Conservation (phyloP, 2,329 filamentous ascomycete species). For the Colletotrichum brevisporum region DNA sequence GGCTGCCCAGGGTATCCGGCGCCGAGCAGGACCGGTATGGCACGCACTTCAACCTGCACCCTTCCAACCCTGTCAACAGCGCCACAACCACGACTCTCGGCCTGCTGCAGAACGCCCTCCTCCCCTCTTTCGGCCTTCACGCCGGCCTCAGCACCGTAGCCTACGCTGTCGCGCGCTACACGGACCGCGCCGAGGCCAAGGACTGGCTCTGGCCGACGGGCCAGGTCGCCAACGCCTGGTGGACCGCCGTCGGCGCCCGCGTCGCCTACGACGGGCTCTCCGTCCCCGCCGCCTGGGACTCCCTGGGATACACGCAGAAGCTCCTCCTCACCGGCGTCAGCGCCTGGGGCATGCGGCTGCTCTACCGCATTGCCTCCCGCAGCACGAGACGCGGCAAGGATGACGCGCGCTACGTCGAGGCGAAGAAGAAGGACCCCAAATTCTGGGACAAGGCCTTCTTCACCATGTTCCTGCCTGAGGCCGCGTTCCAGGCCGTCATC, state of each 20-base stretch:
- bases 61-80: constrained; percentile 36
- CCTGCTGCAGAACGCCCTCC: constrained; percentile 65
- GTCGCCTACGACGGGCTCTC: constrained; percentile 61
- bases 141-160: constrained; percentile 65
- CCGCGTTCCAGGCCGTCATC: constrained; percentile 69
- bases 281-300: constrained; percentile 59
- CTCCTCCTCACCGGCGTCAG: constrained; percentile 70
- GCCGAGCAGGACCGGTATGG: constrained; percentile 43
- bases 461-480: constrained; percentile 70
- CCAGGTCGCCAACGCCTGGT: constrained; percentile 72
- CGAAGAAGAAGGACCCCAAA: constrained; percentile 59
- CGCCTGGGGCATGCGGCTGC: constrained; percentile 69
- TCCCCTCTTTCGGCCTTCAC: constrained; percentile 69
- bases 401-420: constrained; percentile 67
- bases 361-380: constrained; percentile 66
- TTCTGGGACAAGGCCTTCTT: constrained; percentile 72
- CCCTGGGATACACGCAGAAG: constrained; percentile 67
- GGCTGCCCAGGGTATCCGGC: constrained; percentile 31
- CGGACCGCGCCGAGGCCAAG: constrained; percentile 70
- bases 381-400: constrained; percentile 65
- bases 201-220: constrained; percentile 71
- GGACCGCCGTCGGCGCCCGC: constrained; percentile 68
- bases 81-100: constrained; percentile 54
- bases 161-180: constrained; percentile 65
- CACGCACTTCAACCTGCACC: constrained; percentile 42